Conservation (phyloP, 768 basidiomycete species). For the Rhodotorula graminis region DNA sequence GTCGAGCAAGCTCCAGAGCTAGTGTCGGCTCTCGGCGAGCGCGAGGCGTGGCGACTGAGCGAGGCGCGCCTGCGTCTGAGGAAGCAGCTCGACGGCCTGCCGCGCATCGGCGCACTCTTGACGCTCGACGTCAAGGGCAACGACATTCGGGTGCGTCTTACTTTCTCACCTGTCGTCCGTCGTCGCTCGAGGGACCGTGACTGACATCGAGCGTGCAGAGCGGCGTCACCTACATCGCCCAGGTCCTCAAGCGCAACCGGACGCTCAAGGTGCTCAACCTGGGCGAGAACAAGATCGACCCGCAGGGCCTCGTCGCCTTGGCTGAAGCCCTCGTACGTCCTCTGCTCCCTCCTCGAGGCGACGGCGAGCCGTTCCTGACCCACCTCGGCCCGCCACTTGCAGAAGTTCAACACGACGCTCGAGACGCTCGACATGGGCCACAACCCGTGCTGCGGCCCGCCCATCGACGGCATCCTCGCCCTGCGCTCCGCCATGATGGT, state of each 20-base stretch:
- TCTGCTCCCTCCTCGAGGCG: neutral
- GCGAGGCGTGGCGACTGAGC: conserved; percentile 39
- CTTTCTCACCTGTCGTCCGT: neutral
- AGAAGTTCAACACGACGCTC: conserved; percentile 92
- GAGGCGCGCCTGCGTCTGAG: conserved; percentile 60
- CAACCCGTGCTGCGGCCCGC: conserved; percentile 88
- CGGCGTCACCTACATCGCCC: conserved; percentile 84
- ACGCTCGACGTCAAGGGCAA: conserved; percentile 90
- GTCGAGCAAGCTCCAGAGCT: neutral
- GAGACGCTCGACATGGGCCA: conserved; percentile 90
- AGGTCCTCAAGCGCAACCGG: conserved; percentile 91
- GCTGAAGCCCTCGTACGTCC: conserved; percentile 74
- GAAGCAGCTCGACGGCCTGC: conserved; percentile 79
- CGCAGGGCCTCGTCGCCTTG: conserved; percentile 67
- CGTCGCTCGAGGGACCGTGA: too few species aligned
- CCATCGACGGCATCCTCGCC: conserved; percentile 79
- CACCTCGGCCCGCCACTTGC: neutral
- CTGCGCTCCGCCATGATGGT: conserved; percentile 88
- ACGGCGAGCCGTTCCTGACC: neutral
- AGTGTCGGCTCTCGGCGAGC: neutral
- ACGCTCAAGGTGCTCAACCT: conserved; percentile 91
- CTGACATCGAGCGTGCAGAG: conserved; percentile 46
- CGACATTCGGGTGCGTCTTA: conserved; percentile 70
- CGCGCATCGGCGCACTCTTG: conserved; percentile 74
- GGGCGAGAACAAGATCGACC: conserved; percentile 88